phyloP scores from a whole-genome alignment of 495 filamentous ascomycete species.

The Xylaria venustula region DNA sequence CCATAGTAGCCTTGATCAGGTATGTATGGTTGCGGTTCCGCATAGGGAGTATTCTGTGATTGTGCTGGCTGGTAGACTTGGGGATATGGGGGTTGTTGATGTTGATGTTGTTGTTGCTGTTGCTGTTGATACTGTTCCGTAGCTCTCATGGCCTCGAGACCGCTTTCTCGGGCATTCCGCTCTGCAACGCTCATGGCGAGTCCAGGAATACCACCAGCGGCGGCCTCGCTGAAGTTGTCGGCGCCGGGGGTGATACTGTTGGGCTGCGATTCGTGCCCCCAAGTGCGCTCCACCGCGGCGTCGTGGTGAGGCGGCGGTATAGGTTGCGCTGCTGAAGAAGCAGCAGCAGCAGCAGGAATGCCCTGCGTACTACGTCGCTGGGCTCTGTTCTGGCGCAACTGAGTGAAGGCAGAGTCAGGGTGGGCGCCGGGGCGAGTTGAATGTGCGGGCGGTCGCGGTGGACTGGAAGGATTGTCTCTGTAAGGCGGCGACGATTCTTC shows the following conservation, averaged over 20 bases:
- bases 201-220: conserved; percentile 72
- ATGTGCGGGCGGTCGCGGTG: conserved; percentile 21
- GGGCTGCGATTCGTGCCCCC: conserved; percentile 37
- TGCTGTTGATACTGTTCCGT: conserved; percentile 36
- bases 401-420: conserved; percentile 11
- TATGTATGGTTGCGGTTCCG: conserved; percentile 20
- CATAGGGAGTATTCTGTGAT: conserved; percentile 21
- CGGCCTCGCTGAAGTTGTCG: conserved; percentile 71
- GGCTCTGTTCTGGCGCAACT: conserved; percentile 5
- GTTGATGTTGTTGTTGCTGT: conserved; percentile 29
- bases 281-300: conserved; percentile 25
- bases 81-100: conserved; percentile 35
- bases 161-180: conserved; percentile 68
- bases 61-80: conserved; percentile 28
- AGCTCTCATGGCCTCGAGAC: conserved; percentile 62
- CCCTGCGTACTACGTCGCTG: conserved; percentile 18
- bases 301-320: conserved; percentile 27
- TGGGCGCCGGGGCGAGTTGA: conserved; percentile 42
- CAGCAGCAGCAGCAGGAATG: neutral
- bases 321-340: conserved; percentile 23
- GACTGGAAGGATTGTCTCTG: conserved; percentile 22
- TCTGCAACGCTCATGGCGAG: conserved; percentile 75
- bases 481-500: conserved; percentile 20
- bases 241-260: conserved; percentile 67
- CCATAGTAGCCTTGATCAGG: conserved; percentile 19